Conservation (phyloP, 257 asterid species). For the Fraxinus anomala region DNA sequence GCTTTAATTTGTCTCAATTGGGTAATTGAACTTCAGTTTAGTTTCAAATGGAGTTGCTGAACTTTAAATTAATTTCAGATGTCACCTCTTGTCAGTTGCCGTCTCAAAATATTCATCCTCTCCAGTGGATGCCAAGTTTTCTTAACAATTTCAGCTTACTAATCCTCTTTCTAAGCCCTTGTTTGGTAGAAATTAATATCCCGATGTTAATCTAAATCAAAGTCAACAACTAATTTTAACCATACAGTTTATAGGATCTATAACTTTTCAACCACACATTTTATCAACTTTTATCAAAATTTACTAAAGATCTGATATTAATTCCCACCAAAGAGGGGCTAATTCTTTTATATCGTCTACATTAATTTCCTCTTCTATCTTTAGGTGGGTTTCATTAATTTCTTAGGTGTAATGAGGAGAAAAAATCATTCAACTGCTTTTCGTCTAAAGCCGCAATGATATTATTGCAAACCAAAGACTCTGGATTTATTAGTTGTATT, state of each 20-base stretch:
- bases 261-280: too few relatives aligned
- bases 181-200: too few relatives aligned
- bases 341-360: not conserved
- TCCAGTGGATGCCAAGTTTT: not conserved
- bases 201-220: too few relatives aligned
- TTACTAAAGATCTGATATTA: too few relatives aligned
- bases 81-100: not conserved
- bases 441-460: not conserved
- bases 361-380: not conserved
- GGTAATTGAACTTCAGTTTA: not conserved
- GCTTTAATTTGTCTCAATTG: not conserved
- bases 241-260: too few relatives aligned
- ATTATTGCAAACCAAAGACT: not conserved
- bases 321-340: too few relatives aligned
- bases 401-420: not conserved
- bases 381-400: not conserved
- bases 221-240: too few relatives aligned
- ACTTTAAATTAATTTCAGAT: not conserved
- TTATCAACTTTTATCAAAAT: too few relatives aligned
- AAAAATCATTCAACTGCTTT: not conserved
- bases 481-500: not conserved
- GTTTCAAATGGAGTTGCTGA: not conserved
- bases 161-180: not conserved
- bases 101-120: not conserved
- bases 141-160: not conserved